phyloP scores from a whole-genome alignment of 1,284 basidiomycete species.

The Trametes sp. region DNA sequence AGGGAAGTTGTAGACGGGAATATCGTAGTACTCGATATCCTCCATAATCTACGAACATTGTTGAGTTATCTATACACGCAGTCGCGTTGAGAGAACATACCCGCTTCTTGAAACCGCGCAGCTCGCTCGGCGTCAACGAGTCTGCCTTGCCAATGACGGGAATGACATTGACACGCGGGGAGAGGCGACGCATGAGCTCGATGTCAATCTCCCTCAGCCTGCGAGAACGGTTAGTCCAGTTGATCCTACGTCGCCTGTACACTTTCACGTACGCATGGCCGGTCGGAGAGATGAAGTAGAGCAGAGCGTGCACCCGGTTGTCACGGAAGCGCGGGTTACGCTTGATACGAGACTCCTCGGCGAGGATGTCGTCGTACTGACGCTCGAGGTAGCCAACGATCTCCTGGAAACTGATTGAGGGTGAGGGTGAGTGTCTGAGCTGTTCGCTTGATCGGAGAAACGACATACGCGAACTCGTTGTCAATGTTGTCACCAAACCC shows the following conservation, averaged over 20 bases:
- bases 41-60: constrained; percentile 88
- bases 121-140: constrained; percentile 90
- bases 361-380: constrained; percentile 99
- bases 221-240: not conserved
- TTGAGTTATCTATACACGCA: no score
- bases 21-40: constrained; percentile 98
- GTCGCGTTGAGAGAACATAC: no score
- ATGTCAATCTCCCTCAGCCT: constrained; percentile 99
- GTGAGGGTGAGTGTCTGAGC: not conserved
- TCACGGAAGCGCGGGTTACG: constrained; percentile 99
- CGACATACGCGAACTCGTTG: constrained; percentile 95
- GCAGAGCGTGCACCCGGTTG: constrained; percentile 93
- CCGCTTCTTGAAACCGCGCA: constrained; percentile 96
- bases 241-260: not conserved
- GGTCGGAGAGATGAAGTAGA: constrained; percentile 98
- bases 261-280: constrained; percentile 70
- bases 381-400: constrained; percentile 97
- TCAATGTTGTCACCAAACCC: constrained; percentile 99
- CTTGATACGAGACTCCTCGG: constrained; percentile 99
- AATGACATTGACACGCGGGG: constrained; percentile 98
- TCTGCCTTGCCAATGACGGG: constrained; percentile 99
- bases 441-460: not conserved
- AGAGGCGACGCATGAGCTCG: constrained; percentile 96
- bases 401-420: constrained; percentile 82
- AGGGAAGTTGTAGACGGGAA: constrained; percentile 99